phyloP scores from a whole-genome alignment of 164 flowering plant species.

The Aristolochia fimbriata region DNA sequence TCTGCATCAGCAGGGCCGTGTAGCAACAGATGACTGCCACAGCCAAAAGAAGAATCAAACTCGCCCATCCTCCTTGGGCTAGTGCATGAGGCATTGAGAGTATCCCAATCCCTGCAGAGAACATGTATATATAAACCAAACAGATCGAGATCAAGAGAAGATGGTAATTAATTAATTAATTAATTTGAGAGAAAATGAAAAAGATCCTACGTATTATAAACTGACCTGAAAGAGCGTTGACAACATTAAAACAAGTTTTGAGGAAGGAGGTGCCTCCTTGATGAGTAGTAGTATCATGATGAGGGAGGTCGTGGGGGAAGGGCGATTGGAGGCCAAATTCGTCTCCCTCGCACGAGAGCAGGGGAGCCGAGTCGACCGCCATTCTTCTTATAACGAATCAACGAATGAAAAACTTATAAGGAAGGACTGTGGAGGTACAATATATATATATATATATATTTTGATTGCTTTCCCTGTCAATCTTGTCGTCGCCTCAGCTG shows the following conservation, averaged over 20 bases:
- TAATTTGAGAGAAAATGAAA: background rate
- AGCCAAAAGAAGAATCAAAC: conserved; percentile 30
- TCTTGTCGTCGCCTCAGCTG: too few relatives aligned
- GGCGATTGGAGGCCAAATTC: too few relatives aligned
- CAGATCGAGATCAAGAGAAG: background rate
- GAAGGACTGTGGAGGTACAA: too few relatives aligned
- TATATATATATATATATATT: too few relatives aligned
- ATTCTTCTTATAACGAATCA: too few relatives aligned
- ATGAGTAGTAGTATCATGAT: too few relatives aligned
- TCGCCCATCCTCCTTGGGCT: conserved; percentile 61
- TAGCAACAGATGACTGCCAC: conserved; percentile 39
- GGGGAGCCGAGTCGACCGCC: too few relatives aligned
- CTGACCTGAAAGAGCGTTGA: conserved; percentile 1
- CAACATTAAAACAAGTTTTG: conserved; percentile 4
- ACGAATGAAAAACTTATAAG: too few relatives aligned
- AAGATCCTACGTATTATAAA: background rate
- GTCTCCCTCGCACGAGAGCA: too few relatives aligned
- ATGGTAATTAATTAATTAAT: too few relatives aligned
- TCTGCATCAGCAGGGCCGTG: conserved; percentile 41
- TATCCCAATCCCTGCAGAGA: conserved; percentile 53
- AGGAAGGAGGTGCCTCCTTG: background rate
- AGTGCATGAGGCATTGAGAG: conserved; percentile 64
- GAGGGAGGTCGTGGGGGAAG: too few relatives aligned
- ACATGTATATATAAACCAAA: background rate
- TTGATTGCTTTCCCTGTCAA: too few relatives aligned